A percentile compares a stretch with the other conserved stretches of the same genome.
phyloP scores from a whole-genome alignment of 2,329 filamentous ascomycete genomes.

The Fusarium neocosmosporiellum region DNA sequence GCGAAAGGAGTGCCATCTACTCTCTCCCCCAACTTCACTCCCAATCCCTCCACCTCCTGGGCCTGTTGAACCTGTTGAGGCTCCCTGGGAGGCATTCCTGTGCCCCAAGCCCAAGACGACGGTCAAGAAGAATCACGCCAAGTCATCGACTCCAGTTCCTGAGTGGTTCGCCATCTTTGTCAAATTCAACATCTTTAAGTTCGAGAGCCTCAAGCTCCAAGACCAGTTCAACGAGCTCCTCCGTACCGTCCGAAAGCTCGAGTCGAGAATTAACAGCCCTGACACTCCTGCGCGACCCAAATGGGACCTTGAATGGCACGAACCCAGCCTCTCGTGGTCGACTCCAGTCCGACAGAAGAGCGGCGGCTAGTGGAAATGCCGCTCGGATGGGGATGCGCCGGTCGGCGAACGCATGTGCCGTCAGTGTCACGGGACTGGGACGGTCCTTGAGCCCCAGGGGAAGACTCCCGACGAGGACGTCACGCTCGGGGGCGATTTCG shows the following conservation, averaged over 20 bases:
- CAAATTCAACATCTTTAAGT: constrained; percentile 18
- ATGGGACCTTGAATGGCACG: constrained; percentile 40
- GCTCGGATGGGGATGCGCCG: constrained; percentile 31
- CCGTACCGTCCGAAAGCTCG: constrained; percentile 28
- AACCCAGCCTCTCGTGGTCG: constrained; percentile 24
- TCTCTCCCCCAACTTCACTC: background rate
- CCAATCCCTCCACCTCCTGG: background rate
- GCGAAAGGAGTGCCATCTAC: background rate
- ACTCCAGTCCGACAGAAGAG: constrained; percentile 29
- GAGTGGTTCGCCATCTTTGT: constrained; percentile 35
- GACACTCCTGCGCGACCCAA: background rate
- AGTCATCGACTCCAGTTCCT: constrained; percentile 10
- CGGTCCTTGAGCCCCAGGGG: background rate
- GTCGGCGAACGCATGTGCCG: constrained; percentile 29
- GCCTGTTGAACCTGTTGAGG: background rate
- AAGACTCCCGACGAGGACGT: background rate
- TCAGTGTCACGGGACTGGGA: constrained; percentile 14
- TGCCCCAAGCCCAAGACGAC: background rate
- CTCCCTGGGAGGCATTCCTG: background rate
- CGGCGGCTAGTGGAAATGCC: constrained; percentile 45
- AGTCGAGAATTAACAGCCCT: constrained; percentile 12
- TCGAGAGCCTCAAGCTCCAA: constrained; percentile 3
- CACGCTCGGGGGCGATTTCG: constrained; percentile 3
- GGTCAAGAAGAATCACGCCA: background rate
- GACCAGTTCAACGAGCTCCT: constrained; percentile 34